phyloP scores from a whole-genome alignment of 2,329 filamentous ascomycete genomes.

The Aspergillus sp. region DNA sequence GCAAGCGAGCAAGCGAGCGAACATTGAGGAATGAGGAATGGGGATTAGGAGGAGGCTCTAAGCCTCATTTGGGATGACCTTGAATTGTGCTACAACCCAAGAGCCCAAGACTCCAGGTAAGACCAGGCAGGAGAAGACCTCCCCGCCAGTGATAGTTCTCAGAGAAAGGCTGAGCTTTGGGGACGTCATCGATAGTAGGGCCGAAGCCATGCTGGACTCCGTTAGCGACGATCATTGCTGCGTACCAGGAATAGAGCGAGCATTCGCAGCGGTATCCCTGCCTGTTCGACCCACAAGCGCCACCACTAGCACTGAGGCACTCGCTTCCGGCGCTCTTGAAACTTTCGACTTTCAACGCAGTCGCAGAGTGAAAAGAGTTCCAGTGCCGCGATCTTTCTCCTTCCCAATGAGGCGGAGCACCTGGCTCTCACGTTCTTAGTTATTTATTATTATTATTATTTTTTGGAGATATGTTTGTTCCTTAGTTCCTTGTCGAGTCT shows the following conservation, averaged over 20 bases:
- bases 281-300: neutral
- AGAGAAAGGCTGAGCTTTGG: neutral
- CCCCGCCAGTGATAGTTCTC: too few relatives aligned
- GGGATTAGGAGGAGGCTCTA: neutral
- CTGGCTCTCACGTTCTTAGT: too few relatives aligned
- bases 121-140: too few relatives aligned
- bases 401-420: too few relatives aligned
- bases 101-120: too few relatives aligned
- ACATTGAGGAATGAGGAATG: too few relatives aligned
- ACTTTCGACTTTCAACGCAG: neutral
- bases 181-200: neutral
- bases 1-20: neutral
- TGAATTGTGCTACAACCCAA: too few relatives aligned
- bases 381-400: too few relatives aligned
- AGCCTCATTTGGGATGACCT: neutral
- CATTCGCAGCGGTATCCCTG: conserved; percentile 16
- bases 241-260: conserved; percentile 18
- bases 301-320: neutral
- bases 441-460: too few relatives aligned
- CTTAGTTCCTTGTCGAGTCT: too few relatives aligned
- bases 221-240: conserved; percentile 19
- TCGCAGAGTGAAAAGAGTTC: neutral
- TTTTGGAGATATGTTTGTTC: too few relatives aligned
- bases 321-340: neutral
- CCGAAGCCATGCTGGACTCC: conserved; percentile 15